Conservation (phyloP, 139 green algal species). For the Tetradesmus lagerheimii region DNA sequence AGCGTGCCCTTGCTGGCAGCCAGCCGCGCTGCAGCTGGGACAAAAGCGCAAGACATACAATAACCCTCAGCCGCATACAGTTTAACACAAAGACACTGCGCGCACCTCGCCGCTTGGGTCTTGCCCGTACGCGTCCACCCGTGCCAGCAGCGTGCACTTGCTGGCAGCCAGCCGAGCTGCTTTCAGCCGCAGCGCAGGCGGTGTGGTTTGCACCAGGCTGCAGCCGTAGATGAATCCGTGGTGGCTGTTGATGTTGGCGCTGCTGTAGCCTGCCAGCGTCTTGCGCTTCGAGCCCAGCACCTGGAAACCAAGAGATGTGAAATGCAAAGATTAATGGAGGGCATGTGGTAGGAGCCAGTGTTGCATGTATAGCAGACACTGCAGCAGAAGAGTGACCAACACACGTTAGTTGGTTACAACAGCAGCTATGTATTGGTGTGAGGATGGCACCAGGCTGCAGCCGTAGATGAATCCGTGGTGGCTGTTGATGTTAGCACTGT, state of each 20-base stretch:
- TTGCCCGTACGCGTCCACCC: constrained; percentile 92
- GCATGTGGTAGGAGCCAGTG: too few relatives aligned
- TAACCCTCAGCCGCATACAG: not conserved
- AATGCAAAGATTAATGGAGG: too few relatives aligned
- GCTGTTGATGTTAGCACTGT: too few relatives aligned
- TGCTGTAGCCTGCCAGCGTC: constrained; percentile 87
- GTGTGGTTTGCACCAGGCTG: constrained; percentile 70
- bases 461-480: too few relatives aligned
- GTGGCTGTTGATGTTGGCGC: constrained; percentile 76
- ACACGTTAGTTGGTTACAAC: too few relatives aligned
- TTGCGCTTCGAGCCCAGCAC: constrained; percentile 93
- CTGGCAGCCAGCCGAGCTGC: constrained; percentile 84
- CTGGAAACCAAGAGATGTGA: too few relatives aligned
- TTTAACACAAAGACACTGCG: not conserved
- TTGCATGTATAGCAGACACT: too few relatives aligned
- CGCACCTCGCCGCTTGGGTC: constrained; percentile 58
- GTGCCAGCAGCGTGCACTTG: constrained; percentile 95
- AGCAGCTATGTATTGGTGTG: too few relatives aligned
- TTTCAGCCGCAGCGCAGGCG: constrained; percentile 80
- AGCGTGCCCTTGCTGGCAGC: constrained; percentile 93
- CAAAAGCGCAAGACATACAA: not conserved
- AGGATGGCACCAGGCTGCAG: too few relatives aligned
- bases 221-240: constrained; percentile 84
- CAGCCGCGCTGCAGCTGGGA: constrained; percentile 82
- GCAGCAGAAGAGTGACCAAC: too few relatives aligned